These are phyloP conservation scores for Postia placenta DNA, from an alignment of 768 basidiomycete species.

Conservation along the genomic window DNA sequence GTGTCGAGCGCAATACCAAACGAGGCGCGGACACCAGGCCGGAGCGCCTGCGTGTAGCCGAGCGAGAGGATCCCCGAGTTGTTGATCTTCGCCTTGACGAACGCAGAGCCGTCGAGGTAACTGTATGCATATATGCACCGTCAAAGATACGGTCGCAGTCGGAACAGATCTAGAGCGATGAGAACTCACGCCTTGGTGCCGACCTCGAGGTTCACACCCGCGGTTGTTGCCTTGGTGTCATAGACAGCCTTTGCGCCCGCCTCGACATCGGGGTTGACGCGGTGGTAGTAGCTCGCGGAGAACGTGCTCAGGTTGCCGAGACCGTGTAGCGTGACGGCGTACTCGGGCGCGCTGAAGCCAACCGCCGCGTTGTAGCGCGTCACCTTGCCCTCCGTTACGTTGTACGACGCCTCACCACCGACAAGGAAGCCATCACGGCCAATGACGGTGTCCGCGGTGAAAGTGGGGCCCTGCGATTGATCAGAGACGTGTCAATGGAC, in stretches of 20 bases:
- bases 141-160: not conserved
- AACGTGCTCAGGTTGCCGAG: conserved; percentile 93
- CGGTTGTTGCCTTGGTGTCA: conserved; percentile 85
- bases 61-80: conserved; percentile 87
- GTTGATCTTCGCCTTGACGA: conserved; percentile 99
- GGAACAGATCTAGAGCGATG: not conserved
- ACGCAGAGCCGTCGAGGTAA: conserved; percentile 83
- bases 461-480: conserved; percentile 87
- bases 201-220: conserved; percentile 87
- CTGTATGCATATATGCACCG: conserved; percentile 28
- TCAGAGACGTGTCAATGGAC: too few species aligned
- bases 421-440: conserved; percentile 97
- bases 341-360: conserved; percentile 95
- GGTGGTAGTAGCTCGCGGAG: conserved; percentile 97
- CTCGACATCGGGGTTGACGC: conserved; percentile 85
- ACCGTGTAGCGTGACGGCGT: conserved; percentile 90
- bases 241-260: conserved; percentile 96
- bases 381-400: conserved; percentile 89
- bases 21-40: conserved; percentile 86
- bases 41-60: conserved; percentile 89
- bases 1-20: conserved; percentile 97
- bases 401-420: conserved; percentile 95
- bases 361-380: conserved; percentile 88
- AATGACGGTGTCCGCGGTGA: conserved; percentile 92
- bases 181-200: conserved; percentile 84